phyloP scores from a whole-genome alignment of 2,329 filamentous ascomycete species.

The Sordariomycetes sp. region DNA sequence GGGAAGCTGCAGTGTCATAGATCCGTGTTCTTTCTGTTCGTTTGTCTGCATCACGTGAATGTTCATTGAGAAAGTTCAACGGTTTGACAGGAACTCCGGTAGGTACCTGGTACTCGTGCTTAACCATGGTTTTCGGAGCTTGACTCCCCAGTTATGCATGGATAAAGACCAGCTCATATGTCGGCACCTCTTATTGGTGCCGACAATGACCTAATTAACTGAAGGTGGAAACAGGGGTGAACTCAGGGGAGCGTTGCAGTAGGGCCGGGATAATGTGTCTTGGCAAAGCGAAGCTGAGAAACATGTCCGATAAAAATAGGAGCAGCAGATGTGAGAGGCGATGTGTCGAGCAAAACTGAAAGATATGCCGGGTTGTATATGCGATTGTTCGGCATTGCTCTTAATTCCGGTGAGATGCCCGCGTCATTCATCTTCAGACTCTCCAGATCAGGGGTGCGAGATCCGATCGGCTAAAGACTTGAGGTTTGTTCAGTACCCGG shows the following conservation, averaged over 20 bases:
- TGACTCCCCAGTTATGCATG: too few species aligned
- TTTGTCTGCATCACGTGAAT: background rate
- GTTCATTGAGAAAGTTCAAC: background rate
- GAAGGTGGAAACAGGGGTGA: background rate
- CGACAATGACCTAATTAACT: too few species aligned
- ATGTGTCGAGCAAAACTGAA: too few species aligned
- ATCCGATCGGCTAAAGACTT: background rate
- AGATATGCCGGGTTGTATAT: too few species aligned
- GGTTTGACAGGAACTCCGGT: too few species aligned
- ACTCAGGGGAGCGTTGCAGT: background rate
- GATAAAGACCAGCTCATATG: too few species aligned
- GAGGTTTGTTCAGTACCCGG: background rate
- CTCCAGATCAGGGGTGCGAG: background rate
- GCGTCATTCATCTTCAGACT: background rate
- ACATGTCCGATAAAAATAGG: background rate
- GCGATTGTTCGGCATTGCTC: background rate
- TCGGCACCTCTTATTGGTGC: too few species aligned
- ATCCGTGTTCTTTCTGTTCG: background rate
- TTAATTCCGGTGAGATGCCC: background rate
- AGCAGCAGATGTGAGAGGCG: background rate
- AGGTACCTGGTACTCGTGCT: too few species aligned
- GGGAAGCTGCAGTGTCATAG: background rate
- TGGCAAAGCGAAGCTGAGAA: background rate
- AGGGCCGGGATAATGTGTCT: background rate
- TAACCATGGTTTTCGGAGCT: too few species aligned